phyloP scores from a whole-genome alignment of 805 yeast genomes.

The Candida glaebosa region DNA sequence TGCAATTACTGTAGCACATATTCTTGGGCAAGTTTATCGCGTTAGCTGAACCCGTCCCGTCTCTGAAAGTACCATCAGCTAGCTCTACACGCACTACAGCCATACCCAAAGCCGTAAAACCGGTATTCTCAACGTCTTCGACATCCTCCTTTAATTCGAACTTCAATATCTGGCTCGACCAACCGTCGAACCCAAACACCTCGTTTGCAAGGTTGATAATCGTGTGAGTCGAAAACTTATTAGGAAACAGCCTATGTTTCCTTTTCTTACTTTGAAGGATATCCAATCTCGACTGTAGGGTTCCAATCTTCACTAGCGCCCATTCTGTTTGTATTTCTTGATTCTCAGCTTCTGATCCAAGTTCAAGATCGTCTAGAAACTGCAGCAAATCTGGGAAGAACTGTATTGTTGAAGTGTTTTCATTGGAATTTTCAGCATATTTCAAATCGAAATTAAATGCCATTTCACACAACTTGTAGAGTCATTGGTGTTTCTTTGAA shows the following conservation, averaged over 20 bases:
- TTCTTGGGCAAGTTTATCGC: conserved; percentile 31
- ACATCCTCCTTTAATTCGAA: conserved; percentile 17
- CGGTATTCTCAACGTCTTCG: conserved; percentile 16
- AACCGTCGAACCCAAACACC: conserved; percentile 54
- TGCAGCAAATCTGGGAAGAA: conserved; percentile 15
- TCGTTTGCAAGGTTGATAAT: conserved; percentile 46
- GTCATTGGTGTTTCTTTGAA: background rate
- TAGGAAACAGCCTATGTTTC: background rate
- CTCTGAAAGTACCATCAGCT: conserved; percentile 41
- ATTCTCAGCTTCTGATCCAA: conserved; percentile 8
- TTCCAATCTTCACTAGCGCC: conserved; percentile 47
- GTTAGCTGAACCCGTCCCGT: conserved; percentile 38
- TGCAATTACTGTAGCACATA: conserved; percentile 34
- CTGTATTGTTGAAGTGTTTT: conserved; percentile 8
- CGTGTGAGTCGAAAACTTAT: conserved; percentile 9
- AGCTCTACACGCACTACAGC: conserved; percentile 35
- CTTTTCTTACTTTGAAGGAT: conserved; percentile 9
- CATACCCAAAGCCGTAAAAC: conserved; percentile 19
- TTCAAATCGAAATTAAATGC: conserved; percentile 7
- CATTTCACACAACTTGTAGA: background rate
- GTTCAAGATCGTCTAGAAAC: conserved; percentile 8
- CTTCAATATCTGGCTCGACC: conserved; percentile 45
- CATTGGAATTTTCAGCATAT: conserved; percentile 7
- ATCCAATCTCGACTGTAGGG: conserved; percentile 47
- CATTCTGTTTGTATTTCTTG: conserved; percentile 25